Base-by-base conservation (phyloP, 1,284 basidiomycete species). In the Ganoderma lucidum region DNA sequence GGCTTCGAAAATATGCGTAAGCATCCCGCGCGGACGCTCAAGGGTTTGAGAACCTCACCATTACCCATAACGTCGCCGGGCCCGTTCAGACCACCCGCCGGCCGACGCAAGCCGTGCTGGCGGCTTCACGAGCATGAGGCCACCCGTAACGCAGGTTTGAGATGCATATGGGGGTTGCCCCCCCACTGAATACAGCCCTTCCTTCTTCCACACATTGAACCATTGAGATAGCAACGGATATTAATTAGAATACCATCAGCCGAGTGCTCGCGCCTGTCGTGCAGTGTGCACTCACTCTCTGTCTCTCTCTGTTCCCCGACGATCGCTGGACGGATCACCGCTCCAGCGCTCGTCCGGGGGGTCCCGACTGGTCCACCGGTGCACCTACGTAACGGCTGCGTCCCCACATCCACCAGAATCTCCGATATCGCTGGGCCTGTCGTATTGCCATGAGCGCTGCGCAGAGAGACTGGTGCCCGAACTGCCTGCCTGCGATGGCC, bases 291-390 rank as follows among this genome's bases (percentile, higher is more conserved):
- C 32, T 56, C 30, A 56, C 55, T 51, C 48, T 51, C 23, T 51
- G 23, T 23, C 30, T 35, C 55, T 51, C 48, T 51, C 23, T 51
- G 23, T 23, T 51, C 48, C 48, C 48, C 23, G 48, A 51, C 48
- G 3, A 59, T 59, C 56, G 56, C 56, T 59, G 35, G 9, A 59
- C 56, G 56, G 56, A 59, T 59, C 56, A 59, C 37, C n/a, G 30
- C 56, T 59, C 56, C 10, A 23, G 56, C 56, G 56, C 35, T 39
- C 9, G 30, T 15, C 30, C 23, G 48, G 48, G 23, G 48, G 30
- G 53, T 12, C 53, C 53, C 32, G 30, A 32, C 30, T n/a, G 23
- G 23, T 48, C 51, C 28, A 30, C 28, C 30, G 35, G 35, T 35
- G 4, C 4, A 35, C 44, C 44, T 6, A 51, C 48, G 48, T 48